phyloP scores from a whole-genome alignment of 306 rosid genomes.

The Casuarina equisetifolia region DNA sequence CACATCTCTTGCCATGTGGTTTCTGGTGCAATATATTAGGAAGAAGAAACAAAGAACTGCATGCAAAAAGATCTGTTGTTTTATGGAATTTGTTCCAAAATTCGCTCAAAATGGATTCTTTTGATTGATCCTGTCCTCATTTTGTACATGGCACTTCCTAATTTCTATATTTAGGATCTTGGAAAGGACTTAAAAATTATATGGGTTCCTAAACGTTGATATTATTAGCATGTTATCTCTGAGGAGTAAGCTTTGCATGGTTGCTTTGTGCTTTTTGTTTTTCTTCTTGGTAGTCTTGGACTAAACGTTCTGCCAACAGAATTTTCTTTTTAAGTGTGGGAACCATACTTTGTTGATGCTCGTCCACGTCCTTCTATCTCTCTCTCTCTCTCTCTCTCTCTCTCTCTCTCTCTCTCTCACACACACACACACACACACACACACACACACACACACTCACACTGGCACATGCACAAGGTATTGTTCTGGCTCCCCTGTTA shows the following conservation, averaged over 20 bases:
- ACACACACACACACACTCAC: too few relatives aligned
- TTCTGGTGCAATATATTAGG: constrained; percentile 7
- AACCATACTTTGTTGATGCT: not conserved
- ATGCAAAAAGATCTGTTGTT: not conserved
- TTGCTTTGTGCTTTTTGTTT: not conserved
- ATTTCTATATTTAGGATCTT: not conserved
- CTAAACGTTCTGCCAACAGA: not conserved
- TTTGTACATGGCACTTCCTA: not conserved
- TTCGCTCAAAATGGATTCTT: not conserved
- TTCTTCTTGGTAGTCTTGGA: not conserved
- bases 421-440: too few relatives aligned
- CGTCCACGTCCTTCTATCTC: not conserved
- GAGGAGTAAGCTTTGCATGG: not conserved
- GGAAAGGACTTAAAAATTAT: not conserved
- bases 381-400: not conserved
- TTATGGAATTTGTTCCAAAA: not conserved
- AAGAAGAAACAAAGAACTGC: not conserved
- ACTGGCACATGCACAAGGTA: not conserved
- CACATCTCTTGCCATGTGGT: not conserved
- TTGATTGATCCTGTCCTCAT: not conserved
- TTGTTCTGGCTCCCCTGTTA: not conserved
- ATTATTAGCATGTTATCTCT: not conserved
- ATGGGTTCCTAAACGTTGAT: not conserved
- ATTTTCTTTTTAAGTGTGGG: not conserved
- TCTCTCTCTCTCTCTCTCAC: not conserved